Base-by-base conservation (phyloP, 2,329 filamentous ascomycete species). In the Trichoderma polysporum region DNA sequence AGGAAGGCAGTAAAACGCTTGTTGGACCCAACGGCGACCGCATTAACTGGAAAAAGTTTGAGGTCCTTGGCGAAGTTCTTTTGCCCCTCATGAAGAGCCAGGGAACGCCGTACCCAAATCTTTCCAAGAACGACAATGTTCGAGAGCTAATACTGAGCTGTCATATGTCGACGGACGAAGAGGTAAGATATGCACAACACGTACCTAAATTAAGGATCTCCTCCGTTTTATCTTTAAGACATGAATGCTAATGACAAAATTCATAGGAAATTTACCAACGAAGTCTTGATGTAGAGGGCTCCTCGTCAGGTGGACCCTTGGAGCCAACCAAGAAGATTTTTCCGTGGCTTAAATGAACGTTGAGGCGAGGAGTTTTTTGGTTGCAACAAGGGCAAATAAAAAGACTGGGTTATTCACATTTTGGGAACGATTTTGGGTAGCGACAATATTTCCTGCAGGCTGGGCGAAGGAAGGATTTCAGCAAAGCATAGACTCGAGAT, bases 41-140 rank as follows among this genome's bases (percentile, higher is more conserved):
- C 60, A 92, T 99, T 76, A 98, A 98, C 76, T 99, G 95, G 95
- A 93, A 91, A 79, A 99, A 99, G 76, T 99, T 98, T 74, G 94
- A 98, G 78, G 90, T 99, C 35, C 89, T 98, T 79, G 94, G 94
- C 7, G 94, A 98, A 72, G 91, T 97, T 5, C 86, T 98, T 62
- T 83, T 97, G 68, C 91, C 92, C 2, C 89, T 99, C 64, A 96
- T 97, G 86, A 91, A 90, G 79, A 97, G 94, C 74, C 94, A 98
- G 78, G 91, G 91, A 63, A 88, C 88, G 57, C 89, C 93, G 5
- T 97, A 97, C 73, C 86, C 88, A 29, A 90, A 89, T 69, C 81
- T 94, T 69, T 81, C 83, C 37, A 89, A 85, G 73, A 89, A 91
- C 73, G 90, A 94, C 68, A 84, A 86, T 62, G 87, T 91, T 4